phyloP scores from a whole-genome alignment of 2,329 filamentous ascomycete genomes.

The Claviceps spartinae region DNA sequence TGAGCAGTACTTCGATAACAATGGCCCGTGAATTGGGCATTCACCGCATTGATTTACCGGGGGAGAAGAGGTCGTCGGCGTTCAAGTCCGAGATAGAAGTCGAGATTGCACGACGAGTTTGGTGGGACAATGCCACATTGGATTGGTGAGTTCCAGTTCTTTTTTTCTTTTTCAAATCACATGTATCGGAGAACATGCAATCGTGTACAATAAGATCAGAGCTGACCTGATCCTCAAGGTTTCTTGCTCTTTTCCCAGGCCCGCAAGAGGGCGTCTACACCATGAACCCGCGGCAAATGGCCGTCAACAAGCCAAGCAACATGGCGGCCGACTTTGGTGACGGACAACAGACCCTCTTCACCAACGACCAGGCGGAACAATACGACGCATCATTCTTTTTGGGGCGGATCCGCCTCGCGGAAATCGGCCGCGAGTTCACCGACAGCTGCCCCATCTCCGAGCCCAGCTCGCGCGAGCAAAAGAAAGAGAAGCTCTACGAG shows the following conservation, averaged over 20 bases:
- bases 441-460: conserved; percentile 2
- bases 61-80: not conserved
- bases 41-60: conserved; percentile 2
- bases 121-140: conserved; percentile 4
- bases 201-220: not conserved
- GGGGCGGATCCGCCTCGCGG: conserved; percentile 2
- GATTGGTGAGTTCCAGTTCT: conserved; percentile 1
- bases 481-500: conserved; percentile 1
- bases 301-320: conserved; percentile 3
- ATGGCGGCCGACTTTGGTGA: not conserved
- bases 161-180: not conserved
- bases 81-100: not conserved
- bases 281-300: conserved; percentile 5
- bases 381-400: not conserved
- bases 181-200: not conserved
- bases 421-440: not conserved
- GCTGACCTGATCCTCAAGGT: not conserved
- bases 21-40: conserved; percentile 5
- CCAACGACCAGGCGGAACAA: not conserved
- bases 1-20: conserved; percentile 1
- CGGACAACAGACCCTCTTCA: not conserved
- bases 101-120: conserved; percentile 3
- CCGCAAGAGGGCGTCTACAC: conserved; percentile 3
- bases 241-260: conserved; percentile 3
- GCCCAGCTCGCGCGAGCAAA: not conserved